Evolutionary conservation across 257 asterid genomes (phyloP).

Genomic region (Linderniella brevidens): DNA sequence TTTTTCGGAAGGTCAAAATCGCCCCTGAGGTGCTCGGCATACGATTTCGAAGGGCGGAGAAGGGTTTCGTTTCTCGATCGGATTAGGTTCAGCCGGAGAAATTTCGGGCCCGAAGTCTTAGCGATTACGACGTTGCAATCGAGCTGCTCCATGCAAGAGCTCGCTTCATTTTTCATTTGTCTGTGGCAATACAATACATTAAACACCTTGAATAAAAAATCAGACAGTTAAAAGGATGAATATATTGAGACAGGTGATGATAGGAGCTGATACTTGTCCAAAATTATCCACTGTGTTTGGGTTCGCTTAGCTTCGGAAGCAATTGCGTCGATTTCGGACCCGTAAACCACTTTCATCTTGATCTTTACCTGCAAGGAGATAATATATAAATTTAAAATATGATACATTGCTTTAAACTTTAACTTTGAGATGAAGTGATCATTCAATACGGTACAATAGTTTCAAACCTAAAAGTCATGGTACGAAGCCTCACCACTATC

Average conservation of each 20-base stretch:
- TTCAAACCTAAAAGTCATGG: no score
- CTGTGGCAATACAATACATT: constrained; percentile 18
- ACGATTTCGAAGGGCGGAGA: constrained; percentile 15
- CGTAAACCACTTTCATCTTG: constrained; percentile 56
- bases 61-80: constrained; percentile 22
- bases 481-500: no score
- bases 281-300: constrained; percentile 58
- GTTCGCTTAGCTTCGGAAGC: constrained; percentile 65
- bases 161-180: constrained; percentile 50
- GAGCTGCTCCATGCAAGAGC: constrained; percentile 50
- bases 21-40: constrained; percentile 7
- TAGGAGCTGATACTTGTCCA: constrained; percentile 54
- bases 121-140: constrained; percentile 61
- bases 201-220: not conserved
- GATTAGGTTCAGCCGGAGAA: constrained; percentile 54
- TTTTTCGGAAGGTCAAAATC: constrained; percentile 18
- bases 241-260: constrained; percentile 6
- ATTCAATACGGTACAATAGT: no score
- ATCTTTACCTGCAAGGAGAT: constrained; percentile 29
- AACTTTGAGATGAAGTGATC: no score
- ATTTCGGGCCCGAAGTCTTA: constrained; percentile 43
- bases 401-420: not conserved
- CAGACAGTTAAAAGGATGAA: not conserved
- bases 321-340: constrained; percentile 47
- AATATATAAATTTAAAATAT: not conserved